These are phyloP conservation scores for Saksenaea vasiformis DNA, from an alignment of 371 early-diverging fungal genomes.

Conservation along the genomic window DNA sequence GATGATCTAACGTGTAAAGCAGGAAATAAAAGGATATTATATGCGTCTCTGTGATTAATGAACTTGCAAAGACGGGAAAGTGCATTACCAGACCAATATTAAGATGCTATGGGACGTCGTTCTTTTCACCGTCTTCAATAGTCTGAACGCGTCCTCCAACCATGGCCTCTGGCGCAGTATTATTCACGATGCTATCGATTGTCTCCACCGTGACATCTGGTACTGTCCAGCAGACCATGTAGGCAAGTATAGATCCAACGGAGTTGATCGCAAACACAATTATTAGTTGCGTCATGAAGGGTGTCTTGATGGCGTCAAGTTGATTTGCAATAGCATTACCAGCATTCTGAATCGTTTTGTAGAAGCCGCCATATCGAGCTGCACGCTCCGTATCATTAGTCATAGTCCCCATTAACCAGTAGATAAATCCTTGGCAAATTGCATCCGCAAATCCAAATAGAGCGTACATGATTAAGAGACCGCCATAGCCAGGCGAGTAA, in stretches of 20 bases:
- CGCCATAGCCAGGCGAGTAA: conserved; percentile 39
- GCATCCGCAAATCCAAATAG: conserved; percentile 71
- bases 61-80: no score
- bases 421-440: conserved; percentile 70
- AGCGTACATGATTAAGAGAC: conserved; percentile 61
- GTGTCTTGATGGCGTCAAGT: conserved; percentile 26
- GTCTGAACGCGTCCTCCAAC: conserved; percentile 35
- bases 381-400: conserved; percentile 69
- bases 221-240: conserved; percentile 32
- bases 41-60: no score
- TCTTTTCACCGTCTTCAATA: conserved; percentile 10
- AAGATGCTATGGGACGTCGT: background rate
- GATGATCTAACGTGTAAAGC: no score
- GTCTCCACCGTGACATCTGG: conserved; percentile 40
- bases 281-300: conserved; percentile 33
- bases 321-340: conserved; percentile 61
- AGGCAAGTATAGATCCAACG: conserved; percentile 31
- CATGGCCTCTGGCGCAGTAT: conserved; percentile 16
- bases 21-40: no score
- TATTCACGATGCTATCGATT: conserved; percentile 29
- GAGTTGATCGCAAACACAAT: conserved; percentile 27
- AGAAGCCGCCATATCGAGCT: conserved; percentile 79
- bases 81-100: no score
- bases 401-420: conserved; percentile 76
- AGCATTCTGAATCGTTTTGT: conserved; percentile 82